These are phyloP conservation scores for Nemania sp. DNA, from an alignment of 2,329 filamentous ascomycete species.

Conservation along the genomic window DNA sequence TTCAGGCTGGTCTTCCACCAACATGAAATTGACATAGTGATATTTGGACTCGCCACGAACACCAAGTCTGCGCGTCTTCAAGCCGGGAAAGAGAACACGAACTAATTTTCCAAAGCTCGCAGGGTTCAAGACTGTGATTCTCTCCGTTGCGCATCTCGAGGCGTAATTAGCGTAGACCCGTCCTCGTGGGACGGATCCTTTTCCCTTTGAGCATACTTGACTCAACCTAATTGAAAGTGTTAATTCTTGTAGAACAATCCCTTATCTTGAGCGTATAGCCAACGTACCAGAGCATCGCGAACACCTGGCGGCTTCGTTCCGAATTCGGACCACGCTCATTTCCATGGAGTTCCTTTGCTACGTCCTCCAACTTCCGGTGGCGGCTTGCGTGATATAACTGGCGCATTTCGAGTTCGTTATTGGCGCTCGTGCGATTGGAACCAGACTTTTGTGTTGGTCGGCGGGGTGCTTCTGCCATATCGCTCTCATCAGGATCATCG, in stretches of 20 bases:
- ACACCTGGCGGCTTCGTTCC: conserved; percentile 81
- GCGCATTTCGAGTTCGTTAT: conserved; percentile 80
- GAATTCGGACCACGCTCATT: conserved; percentile 81
- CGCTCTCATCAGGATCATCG: conserved; percentile 61
- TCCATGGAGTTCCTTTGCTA: conserved; percentile 74
- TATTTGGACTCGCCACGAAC: conserved; percentile 98
- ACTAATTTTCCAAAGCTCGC: conserved; percentile 98
- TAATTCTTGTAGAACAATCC: not conserved
- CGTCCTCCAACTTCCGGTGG: conserved; percentile 68
- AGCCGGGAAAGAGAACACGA: conserved; percentile 90
- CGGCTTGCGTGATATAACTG: conserved; percentile 73
- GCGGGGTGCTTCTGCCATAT: conserved; percentile 50
- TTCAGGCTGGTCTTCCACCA: conserved; percentile 60
- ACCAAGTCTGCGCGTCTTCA: conserved; percentile 88
- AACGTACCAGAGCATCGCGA: conserved; percentile 83
- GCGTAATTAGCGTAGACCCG: conserved; percentile 96
- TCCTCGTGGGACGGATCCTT: conserved; percentile 86
- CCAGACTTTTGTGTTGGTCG: conserved; percentile 56
- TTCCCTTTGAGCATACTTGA: conserved; percentile 71
- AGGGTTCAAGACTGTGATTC: conserved; percentile 92
- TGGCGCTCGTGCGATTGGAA: conserved; percentile 69
- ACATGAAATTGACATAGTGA: conserved; percentile 77
- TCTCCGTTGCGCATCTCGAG: conserved; percentile 86
- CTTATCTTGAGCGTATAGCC: not conserved
- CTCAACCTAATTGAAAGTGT: conserved; percentile 63